A percentile compares a stretch with the other conserved stretches of the same genome.
These are phyloP conservation scores for Halophytophthora batemanensis DNA, from an alignment of 352 stramenopile species.

Conservation along the genomic window DNA sequence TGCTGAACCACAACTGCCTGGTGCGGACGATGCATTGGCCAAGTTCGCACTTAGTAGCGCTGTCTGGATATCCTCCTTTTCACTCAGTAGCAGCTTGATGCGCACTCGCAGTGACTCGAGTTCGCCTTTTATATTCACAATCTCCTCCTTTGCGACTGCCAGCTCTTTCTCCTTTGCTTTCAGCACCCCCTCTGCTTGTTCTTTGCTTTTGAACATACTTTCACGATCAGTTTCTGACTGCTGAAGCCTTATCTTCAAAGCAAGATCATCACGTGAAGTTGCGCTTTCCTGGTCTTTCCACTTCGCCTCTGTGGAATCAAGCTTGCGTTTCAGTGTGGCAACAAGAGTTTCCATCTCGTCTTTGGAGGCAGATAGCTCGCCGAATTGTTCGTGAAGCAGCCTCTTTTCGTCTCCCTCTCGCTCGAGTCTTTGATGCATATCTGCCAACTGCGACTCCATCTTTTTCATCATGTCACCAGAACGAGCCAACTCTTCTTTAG, in stretches of 20 bases:
- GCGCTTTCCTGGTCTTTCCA: conserved; percentile 17
- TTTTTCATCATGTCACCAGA: conserved; percentile 9
- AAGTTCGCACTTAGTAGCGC: conserved; percentile 30
- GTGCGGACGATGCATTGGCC: conserved; percentile 15
- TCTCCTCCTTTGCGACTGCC: conserved; percentile 19
- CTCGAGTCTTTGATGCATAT: conserved; percentile 10
- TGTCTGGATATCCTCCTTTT: conserved; percentile 38
- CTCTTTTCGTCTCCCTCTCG: conserved; percentile 18
- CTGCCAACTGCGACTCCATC: conserved; percentile 14
- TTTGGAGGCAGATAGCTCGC: conserved; percentile 4
- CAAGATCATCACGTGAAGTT: conserved; percentile 20
- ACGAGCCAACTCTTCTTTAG: conserved; percentile 23
- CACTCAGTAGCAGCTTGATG: conserved; percentile 30
- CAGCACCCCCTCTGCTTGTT: conserved; percentile 27
- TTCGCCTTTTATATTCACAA: conserved; percentile 16
- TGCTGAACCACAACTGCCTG: conserved; percentile 8
- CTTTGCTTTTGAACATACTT: conserved; percentile 19
- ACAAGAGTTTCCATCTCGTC: conserved; percentile 14
- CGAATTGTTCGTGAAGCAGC: conserved; percentile 9
- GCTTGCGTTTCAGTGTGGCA: conserved; percentile 9
- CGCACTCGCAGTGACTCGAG: conserved; percentile 27
- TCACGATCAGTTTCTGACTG: conserved; percentile 26
- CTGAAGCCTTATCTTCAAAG: conserved; percentile 38
- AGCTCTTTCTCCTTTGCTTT: conserved; percentile 35
- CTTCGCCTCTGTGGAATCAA: conserved; percentile 18